A percentile compares a stretch with the other conserved stretches of the same genome.
phyloP scores from a whole-genome alignment of 1,284 basidiomycete species.

The Ustilago curta region DNA sequence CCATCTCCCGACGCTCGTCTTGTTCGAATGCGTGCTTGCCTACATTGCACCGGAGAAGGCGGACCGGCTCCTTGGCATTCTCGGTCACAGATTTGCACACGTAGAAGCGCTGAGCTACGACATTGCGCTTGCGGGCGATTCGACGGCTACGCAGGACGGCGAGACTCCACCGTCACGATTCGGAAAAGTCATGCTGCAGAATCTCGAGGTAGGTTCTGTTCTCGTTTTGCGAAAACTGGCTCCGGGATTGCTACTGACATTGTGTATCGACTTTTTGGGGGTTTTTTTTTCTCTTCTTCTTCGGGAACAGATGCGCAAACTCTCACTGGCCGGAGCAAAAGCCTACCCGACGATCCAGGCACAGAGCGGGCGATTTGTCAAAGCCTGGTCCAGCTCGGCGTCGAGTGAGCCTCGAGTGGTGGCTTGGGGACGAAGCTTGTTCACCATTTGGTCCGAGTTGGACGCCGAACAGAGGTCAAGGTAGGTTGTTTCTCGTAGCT shows the following conservation, averaged over 20 bases:
- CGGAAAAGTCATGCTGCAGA: slow-evolving; percentile 67
- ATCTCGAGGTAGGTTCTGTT: slow-evolving; percentile 51
- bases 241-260: not conserved
- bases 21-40: slow-evolving; percentile 67
- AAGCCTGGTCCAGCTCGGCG: slow-evolving; percentile 11
- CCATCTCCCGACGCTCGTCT: slow-evolving; percentile 55
- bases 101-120: slow-evolving; percentile 61
- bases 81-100: slow-evolving; percentile 26
- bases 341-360: slow-evolving; percentile 48
- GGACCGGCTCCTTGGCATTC: slow-evolving; percentile 38
- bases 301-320: slow-evolving; percentile 37
- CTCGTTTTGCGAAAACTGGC: not conserved
- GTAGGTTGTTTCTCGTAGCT: slow-evolving; percentile 18
- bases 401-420: slow-evolving; percentile 4
- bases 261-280: not conserved
- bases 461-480: slow-evolving; percentile 34
- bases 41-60: slow-evolving; percentile 55
- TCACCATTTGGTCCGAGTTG: slow-evolving; percentile 48
- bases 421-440: slow-evolving; percentile 31
- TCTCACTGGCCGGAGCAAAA: slow-evolving; percentile 61
- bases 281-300: not conserved
- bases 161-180: slow-evolving; percentile 39
- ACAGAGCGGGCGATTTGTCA: slow-evolving; percentile 49
- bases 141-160: not conserved
- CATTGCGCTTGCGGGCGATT: slow-evolving; percentile 62